phyloP scores from a whole-genome alignment of 306 rosid genomes.

The Spatholobus suberectus region DNA sequence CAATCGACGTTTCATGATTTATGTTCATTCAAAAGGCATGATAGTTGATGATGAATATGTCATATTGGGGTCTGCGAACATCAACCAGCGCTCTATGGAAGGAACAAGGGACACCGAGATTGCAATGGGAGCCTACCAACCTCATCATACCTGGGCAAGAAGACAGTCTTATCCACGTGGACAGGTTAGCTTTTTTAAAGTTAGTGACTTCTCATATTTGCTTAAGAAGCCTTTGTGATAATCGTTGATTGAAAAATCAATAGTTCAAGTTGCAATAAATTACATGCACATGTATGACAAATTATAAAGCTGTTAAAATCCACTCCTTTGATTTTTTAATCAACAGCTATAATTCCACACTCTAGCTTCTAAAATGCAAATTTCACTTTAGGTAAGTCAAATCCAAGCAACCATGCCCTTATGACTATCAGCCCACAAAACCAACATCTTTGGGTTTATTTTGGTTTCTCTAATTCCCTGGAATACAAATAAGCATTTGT shows the following conservation, averaged over 20 bases:
- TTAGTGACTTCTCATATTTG: slow-evolving; percentile 27
- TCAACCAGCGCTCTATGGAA: slow-evolving; percentile 98
- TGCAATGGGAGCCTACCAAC: slow-evolving; percentile 98
- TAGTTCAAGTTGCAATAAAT: neutral
- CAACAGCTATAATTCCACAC: neutral
- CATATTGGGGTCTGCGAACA: slow-evolving; percentile 95
- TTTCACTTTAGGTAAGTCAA: neutral
- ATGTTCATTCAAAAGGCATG: slow-evolving; percentile 99
- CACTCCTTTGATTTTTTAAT: no score
- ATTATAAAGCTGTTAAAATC: no score
- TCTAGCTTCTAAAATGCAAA: neutral
- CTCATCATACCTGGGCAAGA: slow-evolving; percentile 82
- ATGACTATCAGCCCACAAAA: neutral
- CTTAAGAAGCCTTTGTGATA: neutral
- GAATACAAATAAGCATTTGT: neutral
- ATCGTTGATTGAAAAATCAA: neutral
- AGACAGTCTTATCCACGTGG: slow-evolving; percentile 68
- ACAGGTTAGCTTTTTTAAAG: slow-evolving; percentile 58
- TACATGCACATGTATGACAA: neutral
- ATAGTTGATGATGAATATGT: slow-evolving; percentile 94
- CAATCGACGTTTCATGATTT: slow-evolving; percentile 89
- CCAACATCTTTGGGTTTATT: neutral
- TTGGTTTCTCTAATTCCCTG: neutral
- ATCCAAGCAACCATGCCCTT: neutral
- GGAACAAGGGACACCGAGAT: slow-evolving; percentile 99